Conservation (phyloP, 805 yeast genomes). For the Priceomyces castillae region DNA sequence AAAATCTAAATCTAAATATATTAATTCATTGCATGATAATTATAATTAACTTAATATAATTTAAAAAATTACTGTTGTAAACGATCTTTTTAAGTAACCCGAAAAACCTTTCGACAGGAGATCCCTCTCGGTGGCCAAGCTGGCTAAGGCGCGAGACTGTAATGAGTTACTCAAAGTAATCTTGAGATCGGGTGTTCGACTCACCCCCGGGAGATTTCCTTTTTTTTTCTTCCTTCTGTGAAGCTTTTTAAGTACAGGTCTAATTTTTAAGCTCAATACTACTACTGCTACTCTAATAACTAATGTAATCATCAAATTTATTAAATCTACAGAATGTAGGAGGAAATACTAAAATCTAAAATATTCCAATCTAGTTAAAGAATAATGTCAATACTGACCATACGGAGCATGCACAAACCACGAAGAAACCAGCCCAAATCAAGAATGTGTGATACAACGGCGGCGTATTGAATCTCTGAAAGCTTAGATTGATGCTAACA, state of each 20-base stretch:
- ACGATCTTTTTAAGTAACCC: no score
- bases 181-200: conserved; percentile 52
- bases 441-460: conserved; percentile 20
- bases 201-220: conserved; percentile 48
- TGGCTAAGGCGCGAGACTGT: conserved; percentile 53
- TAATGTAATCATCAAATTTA: no score
- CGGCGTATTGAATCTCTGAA: conserved; percentile 27
- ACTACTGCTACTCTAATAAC: no score
- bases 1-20: no score
- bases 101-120: not conserved
- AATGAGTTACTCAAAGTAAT: conserved; percentile 36
- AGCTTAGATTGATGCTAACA: conserved; percentile 33
- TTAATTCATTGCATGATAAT: no score
- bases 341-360: no score
- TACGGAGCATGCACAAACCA: conserved; percentile 13
- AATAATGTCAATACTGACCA: conserved; percentile 10
- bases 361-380: no score
- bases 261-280: no score
- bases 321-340: no score
- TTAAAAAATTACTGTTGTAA: no score
- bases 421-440: conserved; percentile 13
- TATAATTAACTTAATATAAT: no score
- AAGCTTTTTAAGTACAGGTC: not conserved
- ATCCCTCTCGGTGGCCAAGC: conserved; percentile 46
- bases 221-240: conserved; percentile 24